Evolutionary conservation across 169 alveolate genomes (phyloP).

Genomic region (Plasmodium ovale): DNA sequence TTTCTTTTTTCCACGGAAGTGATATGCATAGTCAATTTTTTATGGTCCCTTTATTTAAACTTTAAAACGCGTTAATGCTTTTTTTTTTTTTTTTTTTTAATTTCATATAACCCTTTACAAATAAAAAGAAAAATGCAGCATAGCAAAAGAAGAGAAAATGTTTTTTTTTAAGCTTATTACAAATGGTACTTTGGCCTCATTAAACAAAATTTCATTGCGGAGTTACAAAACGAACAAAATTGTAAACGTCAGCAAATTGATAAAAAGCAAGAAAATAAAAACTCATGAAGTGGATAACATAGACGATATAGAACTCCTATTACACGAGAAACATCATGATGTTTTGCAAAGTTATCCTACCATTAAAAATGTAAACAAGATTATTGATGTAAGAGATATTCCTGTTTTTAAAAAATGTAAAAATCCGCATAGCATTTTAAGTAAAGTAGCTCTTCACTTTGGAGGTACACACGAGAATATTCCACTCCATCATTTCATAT

Average conservation of each 20-base stretch:
- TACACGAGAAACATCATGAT: conserved; percentile 74
- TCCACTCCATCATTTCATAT: background rate
- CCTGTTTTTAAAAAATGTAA: conserved; percentile 73
- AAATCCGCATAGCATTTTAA: conserved; percentile 40
- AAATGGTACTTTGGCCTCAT: background rate
- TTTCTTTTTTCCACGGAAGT: no score
- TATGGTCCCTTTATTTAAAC: no score
- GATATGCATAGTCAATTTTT: no score
- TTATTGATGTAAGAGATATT: conserved; percentile 46
- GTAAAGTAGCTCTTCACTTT: conserved; percentile 73
- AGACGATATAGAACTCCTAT: conserved; percentile 66
- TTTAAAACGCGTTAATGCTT: no score
- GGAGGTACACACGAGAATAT: conserved; percentile 60
- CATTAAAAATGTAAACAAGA: conserved; percentile 49
- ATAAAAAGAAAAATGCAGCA: conserved; percentile 4
- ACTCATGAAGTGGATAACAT: conserved; percentile 49
- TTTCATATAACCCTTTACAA: no score
- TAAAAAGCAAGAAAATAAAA: conserved; percentile 59
- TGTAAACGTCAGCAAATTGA: conserved; percentile 33
- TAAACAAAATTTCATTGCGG: conserved; percentile 13
- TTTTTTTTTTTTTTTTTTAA: no score
- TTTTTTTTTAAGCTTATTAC: conserved; percentile 27
- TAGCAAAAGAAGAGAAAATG: conserved; percentile 10
- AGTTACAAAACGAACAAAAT: conserved; percentile 56
- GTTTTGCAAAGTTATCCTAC: conserved; percentile 60